These are phyloP conservation scores for Pisolithus albus DNA, from an alignment of 768 basidiomycete genomes.

Conservation along the genomic window DNA sequence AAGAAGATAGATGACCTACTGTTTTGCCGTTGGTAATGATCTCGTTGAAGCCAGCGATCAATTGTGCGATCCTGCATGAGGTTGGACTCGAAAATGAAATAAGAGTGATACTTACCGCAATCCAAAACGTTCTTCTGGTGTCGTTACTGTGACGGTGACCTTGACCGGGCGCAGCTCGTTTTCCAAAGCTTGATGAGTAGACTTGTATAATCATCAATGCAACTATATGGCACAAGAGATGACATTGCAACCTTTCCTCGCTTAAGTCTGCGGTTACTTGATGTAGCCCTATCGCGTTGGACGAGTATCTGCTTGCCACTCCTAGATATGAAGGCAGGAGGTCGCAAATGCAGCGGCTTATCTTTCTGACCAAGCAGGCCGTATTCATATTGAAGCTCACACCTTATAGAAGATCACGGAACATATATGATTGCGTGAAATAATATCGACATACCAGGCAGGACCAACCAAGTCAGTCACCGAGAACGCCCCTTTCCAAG, in stretches of 20 bases:
- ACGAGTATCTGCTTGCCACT: conserved; percentile 57
- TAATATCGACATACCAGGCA: conserved; percentile 44
- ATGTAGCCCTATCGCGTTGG: conserved; percentile 40
- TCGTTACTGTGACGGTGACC: conserved; percentile 42
- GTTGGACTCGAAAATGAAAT: neutral
- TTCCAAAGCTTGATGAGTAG: conserved; percentile 73
- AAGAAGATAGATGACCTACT: conserved; percentile 31
- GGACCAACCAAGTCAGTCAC: conserved; percentile 60
- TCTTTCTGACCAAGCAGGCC: conserved; percentile 54
- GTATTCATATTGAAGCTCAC: conserved; percentile 76
- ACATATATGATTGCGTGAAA: neutral
- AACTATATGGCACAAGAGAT: neutral
- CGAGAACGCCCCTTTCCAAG: conserved; percentile 37
- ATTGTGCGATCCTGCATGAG: conserved; percentile 56
- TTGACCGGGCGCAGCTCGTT: conserved; percentile 58
- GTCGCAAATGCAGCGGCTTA: conserved; percentile 43
- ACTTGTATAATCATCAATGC: conserved; percentile 29
- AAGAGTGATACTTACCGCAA: conserved; percentile 43
- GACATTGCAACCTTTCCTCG: conserved; percentile 43
- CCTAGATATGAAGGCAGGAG: conserved; percentile 47
- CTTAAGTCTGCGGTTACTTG: conserved; percentile 48
- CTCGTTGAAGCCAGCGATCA: conserved; percentile 57
- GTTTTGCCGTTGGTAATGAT: conserved; percentile 43
- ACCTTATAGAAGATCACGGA: conserved; percentile 38
- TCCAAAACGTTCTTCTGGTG: conserved; percentile 72